Conservation (phyloP, 768 basidiomycete species). For the Mycena kentingensis region DNA sequence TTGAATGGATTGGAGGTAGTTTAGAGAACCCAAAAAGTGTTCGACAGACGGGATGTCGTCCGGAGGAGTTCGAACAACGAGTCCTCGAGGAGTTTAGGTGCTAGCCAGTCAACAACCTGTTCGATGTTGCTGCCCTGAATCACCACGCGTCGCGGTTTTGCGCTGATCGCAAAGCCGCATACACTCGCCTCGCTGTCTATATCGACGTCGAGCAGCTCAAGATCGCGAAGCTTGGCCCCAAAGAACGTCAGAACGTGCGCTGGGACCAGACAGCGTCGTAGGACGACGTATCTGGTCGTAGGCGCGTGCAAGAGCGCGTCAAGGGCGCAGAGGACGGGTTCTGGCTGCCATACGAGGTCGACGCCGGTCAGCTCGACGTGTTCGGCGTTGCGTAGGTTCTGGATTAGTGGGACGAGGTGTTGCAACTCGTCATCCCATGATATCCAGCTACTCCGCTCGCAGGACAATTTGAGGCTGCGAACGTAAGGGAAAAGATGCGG, state of each 20-base stretch:
- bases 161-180: background rate
- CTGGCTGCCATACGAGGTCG: slow-evolving; percentile 13
- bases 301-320: slow-evolving; percentile 12
- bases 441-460: slow-evolving; percentile 20
- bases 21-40: slow-evolving; percentile 8
- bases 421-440: slow-evolving; percentile 7
- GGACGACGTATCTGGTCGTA: slow-evolving; percentile 9
- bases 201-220: slow-evolving; percentile 10
- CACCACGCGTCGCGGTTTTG: background rate
- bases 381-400: slow-evolving; percentile 3
- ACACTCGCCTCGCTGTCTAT: slow-evolving; percentile 7
- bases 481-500: slow-evolving; percentile 6
- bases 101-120: slow-evolving; percentile 11
- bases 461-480: slow-evolving; percentile 2
- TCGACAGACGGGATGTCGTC: slow-evolving; percentile 9
- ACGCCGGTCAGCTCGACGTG: slow-evolving; percentile 13
- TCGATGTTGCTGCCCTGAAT: slow-evolving; percentile 11
- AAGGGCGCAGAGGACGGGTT: slow-evolving; percentile 8
- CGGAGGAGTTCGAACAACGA: slow-evolving; percentile 6
- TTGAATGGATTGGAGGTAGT: slow-evolving; percentile 7
- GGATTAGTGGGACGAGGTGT: slow-evolving; percentile 9
- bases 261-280: slow-evolving; percentile 11
- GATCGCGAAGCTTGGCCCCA: slow-evolving; percentile 2
- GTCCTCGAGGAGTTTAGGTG: slow-evolving; percentile 6
- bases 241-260: slow-evolving; percentile 11